Conservation (phyloP, 1,139 yeast species). For the Candida labiduridarum region DNA sequence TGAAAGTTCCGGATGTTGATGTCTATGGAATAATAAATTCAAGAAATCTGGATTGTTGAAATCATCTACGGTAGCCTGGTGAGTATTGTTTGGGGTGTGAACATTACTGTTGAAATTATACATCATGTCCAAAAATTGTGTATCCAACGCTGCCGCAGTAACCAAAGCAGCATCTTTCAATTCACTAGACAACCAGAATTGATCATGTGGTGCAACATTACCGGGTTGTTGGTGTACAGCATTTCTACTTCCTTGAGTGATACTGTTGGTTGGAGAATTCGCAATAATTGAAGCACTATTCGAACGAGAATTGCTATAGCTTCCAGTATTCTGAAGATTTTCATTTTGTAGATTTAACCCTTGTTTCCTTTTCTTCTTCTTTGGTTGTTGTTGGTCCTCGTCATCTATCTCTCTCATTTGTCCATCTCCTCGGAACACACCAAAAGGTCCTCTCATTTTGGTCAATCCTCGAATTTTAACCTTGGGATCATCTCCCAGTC, state of each 20-base stretch:
- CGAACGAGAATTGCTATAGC: not conserved
- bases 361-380: not conserved
- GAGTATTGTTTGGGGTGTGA: conserved; percentile 10
- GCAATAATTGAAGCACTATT: not conserved
- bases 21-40: conserved; percentile 55
- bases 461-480: conserved; percentile 47
- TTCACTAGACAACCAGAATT: conserved; percentile 69
- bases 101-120: conserved; percentile 21
- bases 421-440: conserved; percentile 54
- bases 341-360: not conserved
- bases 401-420: conserved; percentile 11
- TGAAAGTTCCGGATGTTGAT: conserved; percentile 19
- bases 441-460: conserved; percentile 76
- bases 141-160: conserved; percentile 71
- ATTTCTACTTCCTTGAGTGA: not conserved
- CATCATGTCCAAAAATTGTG: conserved; percentile 58
- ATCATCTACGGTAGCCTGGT: conserved; percentile 8
- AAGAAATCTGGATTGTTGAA: conserved; percentile 34
- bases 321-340: not conserved
- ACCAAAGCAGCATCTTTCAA: conserved; percentile 69
- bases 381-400: not conserved
- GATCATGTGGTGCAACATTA: conserved; percentile 32
- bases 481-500: conserved; percentile 45
- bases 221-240: conserved; percentile 4
- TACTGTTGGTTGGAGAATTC: not conserved